phyloP scores from a whole-genome alignment of 805 yeast species.

The Starmerella asiatica region DNA sequence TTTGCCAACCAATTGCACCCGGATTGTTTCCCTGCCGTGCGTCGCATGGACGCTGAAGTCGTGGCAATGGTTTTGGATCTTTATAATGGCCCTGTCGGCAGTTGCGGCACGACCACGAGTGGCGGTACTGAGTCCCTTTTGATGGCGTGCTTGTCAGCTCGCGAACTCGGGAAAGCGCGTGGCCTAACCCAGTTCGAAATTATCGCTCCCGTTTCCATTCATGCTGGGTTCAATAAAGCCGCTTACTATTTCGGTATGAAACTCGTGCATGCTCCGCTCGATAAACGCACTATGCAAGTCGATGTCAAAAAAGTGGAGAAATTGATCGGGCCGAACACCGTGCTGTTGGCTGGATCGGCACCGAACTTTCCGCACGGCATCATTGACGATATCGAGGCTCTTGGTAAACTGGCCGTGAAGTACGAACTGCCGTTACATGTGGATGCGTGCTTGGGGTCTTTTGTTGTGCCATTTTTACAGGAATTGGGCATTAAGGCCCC shows the following conservation, averaged over 20 bases:
- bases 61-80: slow-evolving; percentile 76
- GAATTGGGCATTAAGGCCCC: slow-evolving; percentile 40
- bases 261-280: slow-evolving; percentile 66
- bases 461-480: slow-evolving; percentile 67
- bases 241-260: slow-evolving; percentile 80
- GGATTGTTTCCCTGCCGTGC: slow-evolving; percentile 88
- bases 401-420: slow-evolving; percentile 51
- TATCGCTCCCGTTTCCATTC: slow-evolving; percentile 77
- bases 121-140: slow-evolving; percentile 94
- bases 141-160: slow-evolving; percentile 76
- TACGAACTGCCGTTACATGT: slow-evolving; percentile 81
- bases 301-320: slow-evolving; percentile 47
- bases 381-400: slow-evolving; percentile 68
- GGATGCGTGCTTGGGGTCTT: slow-evolving; percentile 92
- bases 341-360: slow-evolving; percentile 79
- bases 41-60: slow-evolving; percentile 93
- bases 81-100: slow-evolving; percentile 65
- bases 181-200: slow-evolving; percentile 70
- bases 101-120: slow-evolving; percentile 72
- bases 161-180: slow-evolving; percentile 37
- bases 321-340: slow-evolving; percentile 65
- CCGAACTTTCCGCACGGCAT: slow-evolving; percentile 97
- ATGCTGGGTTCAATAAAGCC: slow-evolving; percentile 93
- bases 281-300: slow-evolving; percentile 52
- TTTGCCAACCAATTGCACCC: slow-evolving; percentile 95